Conservation (phyloP, 1,139 yeast species). For the Blastobotrys illinoisensis region DNA sequence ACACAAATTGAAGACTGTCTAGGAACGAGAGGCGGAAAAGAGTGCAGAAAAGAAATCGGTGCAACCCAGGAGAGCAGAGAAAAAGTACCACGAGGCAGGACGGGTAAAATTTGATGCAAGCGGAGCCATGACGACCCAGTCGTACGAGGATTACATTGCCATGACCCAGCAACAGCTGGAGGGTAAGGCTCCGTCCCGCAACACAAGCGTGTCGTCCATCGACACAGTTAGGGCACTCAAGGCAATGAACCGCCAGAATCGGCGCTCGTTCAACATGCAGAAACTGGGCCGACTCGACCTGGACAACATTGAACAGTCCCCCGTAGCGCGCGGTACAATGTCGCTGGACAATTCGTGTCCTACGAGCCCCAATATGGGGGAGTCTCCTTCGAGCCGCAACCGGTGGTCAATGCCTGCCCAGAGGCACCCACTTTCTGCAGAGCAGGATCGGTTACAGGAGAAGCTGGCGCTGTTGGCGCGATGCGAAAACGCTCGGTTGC, state of each 20-base stretch:
- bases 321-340: neutral
- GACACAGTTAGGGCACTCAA: constrained; percentile 1
- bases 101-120: neutral
- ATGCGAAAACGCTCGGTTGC: constrained; percentile 28
- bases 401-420: constrained; percentile 1
- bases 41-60: neutral
- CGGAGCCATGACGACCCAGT: neutral
- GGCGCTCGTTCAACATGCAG: constrained; percentile 1
- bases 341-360: neutral
- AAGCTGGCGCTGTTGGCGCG: constrained; percentile 31
- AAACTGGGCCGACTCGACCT: neutral
- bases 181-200: constrained; percentile 1
- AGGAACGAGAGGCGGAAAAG: neutral
- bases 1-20: neutral
- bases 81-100: neutral
- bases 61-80: neutral
- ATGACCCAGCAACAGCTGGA: constrained; percentile 10
- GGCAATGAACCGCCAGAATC: neutral
- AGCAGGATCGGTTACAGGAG: constrained; percentile 30
- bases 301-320: neutral
- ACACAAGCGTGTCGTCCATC: constrained; percentile 5
- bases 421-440: constrained; percentile 7
- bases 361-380: neutral
- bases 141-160: constrained; percentile 1
- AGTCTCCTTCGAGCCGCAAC: neutral